Percentiles rank a stretch among this genome's conserved stretches.
phyloP scores from a whole-genome alignment of 2,329 filamentous ascomycete species.

The Zalaria obscura region DNA sequence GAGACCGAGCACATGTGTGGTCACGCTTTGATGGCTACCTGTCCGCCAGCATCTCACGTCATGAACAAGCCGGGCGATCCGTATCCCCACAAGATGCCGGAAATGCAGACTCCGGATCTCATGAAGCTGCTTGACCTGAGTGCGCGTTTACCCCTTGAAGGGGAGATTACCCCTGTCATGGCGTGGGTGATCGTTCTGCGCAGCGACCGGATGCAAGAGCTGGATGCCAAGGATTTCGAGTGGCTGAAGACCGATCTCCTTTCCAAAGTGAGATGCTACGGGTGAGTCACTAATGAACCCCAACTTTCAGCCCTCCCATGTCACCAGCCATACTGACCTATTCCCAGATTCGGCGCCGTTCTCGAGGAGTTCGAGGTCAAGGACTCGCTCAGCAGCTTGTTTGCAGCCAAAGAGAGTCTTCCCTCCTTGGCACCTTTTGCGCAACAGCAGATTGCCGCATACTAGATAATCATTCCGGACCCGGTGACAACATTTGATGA shows the following conservation, averaged over 20 bases:
- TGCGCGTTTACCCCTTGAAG: conserved; percentile 58
- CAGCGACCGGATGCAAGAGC: conserved; percentile 52
- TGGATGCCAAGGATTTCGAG: conserved; percentile 56
- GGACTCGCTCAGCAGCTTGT: conserved; percentile 61
- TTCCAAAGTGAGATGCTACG: conserved; percentile 81
- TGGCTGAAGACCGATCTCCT: conserved; percentile 59
- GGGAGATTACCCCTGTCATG: conserved; percentile 91
- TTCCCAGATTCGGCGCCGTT: conserved; percentile 49
- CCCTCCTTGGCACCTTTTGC: conserved; percentile 3
- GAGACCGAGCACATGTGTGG: conserved; percentile 53
- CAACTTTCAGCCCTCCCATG: too few species aligned
- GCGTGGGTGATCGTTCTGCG: conserved; percentile 72
- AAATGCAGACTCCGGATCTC: conserved; percentile 62
- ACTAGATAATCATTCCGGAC: background rate
- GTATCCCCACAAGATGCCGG: conserved; percentile 62
- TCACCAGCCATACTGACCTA: too few species aligned
- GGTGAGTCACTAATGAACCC: conserved; percentile 40
- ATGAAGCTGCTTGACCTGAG: conserved; percentile 74
- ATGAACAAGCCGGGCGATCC: conserved; percentile 38
- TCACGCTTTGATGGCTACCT: conserved; percentile 87
- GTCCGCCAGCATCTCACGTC: conserved; percentile 58
- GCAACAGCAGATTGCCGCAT: conserved; percentile 5
- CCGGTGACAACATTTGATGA: too few species aligned
- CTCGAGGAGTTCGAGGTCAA: conserved; percentile 60
- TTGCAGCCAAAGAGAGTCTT: conserved; percentile 39